Evolutionary conservation across 148 eudicot species (phyloP).

Genomic region (Rhododendron molle): DNA sequence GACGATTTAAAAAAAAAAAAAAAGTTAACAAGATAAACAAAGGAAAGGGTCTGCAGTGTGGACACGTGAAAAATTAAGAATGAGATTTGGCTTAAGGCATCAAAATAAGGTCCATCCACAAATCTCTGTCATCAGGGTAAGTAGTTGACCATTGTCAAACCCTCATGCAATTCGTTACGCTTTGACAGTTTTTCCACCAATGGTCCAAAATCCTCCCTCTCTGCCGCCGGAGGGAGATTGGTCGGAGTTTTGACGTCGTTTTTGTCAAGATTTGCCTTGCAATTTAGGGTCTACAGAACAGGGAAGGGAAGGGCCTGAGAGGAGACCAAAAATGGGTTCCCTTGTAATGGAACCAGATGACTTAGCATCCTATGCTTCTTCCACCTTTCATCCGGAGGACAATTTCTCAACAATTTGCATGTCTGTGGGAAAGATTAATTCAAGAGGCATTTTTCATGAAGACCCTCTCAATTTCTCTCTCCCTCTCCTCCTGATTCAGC

Average conservation of each 20-base stretch:
- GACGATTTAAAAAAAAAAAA: too few relatives aligned
- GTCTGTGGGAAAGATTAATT: neutral
- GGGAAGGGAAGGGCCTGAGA: neutral
- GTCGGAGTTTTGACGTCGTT: neutral
- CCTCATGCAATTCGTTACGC: neutral
- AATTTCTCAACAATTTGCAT: constrained; percentile 9
- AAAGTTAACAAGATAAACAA: too few relatives aligned
- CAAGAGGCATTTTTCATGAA: constrained; percentile 3
- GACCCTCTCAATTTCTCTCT: neutral
- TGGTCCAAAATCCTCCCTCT: neutral
- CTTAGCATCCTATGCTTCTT: neutral
- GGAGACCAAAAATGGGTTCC: constrained; percentile 6
- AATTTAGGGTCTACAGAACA: neutral
- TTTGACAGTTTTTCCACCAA: neutral
- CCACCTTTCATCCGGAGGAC: neutral
- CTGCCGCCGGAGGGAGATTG: neutral
- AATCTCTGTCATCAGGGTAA: neutral
- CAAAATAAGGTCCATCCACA: neutral
- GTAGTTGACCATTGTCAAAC: neutral
- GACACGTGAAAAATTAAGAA: neutral
- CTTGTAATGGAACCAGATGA: constrained; percentile 1
- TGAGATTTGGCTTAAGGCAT: neutral
- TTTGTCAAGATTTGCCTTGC: neutral
- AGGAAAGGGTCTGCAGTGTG: neutral
- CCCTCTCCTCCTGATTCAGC: constrained; percentile 13